These are phyloP conservation scores for Pseudoneurospora amorphoporcata DNA, from an alignment of 495 filamentous ascomycete genomes.

Conservation along the genomic window DNA sequence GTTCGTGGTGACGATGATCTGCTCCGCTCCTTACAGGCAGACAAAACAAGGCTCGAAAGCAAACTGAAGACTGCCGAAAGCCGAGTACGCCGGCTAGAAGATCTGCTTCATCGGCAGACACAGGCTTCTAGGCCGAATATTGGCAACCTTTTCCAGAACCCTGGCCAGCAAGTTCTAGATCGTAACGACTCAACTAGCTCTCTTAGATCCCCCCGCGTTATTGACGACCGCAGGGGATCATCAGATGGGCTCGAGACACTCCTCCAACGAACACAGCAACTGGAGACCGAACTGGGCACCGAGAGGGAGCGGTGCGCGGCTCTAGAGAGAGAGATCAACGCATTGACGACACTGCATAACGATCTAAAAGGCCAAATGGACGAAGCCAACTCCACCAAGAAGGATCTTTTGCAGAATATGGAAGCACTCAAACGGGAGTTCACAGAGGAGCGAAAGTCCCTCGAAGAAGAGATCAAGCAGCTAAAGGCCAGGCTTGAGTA, in stretches of 20 bases:
- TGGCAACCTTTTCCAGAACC: constrained; percentile 50
- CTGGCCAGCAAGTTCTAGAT: constrained; percentile 27
- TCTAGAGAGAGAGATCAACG: constrained; percentile 52
- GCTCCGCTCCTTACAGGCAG: constrained; percentile 54
- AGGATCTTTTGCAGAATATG: constrained; percentile 89
- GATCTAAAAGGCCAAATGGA: constrained; percentile 62
- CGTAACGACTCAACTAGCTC: constrained; percentile 34
- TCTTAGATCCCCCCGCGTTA: constrained; percentile 22
- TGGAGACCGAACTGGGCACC: constrained; percentile 66
- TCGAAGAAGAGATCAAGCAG: constrained; percentile 68
- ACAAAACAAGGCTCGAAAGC: constrained; percentile 70
- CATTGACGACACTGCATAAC: constrained; percentile 47
- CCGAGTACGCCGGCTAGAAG: constrained; percentile 83
- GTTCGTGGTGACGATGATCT: constrained; percentile 75
- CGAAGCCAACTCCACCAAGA: constrained; percentile 82
- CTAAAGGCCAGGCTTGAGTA: constrained; percentile 72
- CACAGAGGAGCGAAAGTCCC: constrained; percentile 64
- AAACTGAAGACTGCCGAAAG: constrained; percentile 81
- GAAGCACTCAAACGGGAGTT: constrained; percentile 87
- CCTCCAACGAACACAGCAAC: constrained; percentile 52
- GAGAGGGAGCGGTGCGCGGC: constrained; percentile 42
- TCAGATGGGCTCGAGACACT: constrained; percentile 27
- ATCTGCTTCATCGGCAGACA: constrained; percentile 79
- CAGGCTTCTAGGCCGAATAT: constrained; percentile 60
- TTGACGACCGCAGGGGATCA: constrained; percentile 30